phyloP scores from a whole-genome alignment of 306 rosid species.

The Rubus parviflorus region DNA sequence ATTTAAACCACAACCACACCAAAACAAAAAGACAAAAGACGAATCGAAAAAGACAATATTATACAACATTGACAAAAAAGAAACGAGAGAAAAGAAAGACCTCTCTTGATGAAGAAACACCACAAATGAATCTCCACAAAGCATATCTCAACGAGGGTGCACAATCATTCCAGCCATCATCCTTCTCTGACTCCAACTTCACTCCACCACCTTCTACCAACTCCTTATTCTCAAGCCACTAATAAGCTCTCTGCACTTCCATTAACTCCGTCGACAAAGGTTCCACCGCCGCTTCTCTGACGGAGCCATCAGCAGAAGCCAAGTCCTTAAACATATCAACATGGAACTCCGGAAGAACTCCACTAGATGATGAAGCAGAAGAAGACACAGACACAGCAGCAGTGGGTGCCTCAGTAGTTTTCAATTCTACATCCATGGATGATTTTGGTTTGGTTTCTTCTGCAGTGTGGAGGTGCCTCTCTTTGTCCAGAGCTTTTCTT shows the following conservation, averaged over 20 bases:
- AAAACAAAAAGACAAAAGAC: background rate
- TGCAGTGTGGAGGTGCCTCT: constrained; percentile 32
- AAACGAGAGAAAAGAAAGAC: constrained; percentile 12
- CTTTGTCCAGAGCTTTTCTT: constrained; percentile 64
- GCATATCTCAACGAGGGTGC: constrained; percentile 97
- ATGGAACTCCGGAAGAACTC: constrained; percentile 71
- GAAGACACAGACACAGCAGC: background rate
- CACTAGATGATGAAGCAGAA: constrained; percentile 30
- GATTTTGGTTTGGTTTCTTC: constrained; percentile 10
- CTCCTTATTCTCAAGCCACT: constrained; percentile 55
- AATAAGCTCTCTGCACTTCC: constrained; percentile 73
- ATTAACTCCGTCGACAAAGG: constrained; percentile 66
- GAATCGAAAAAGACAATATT: too few species aligned
- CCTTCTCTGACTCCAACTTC: constrained; percentile 85
- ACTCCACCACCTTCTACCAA: constrained; percentile 55
- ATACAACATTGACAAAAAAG: background rate
- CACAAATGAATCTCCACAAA: constrained; percentile 78
- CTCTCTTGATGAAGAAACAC: constrained; percentile 95
- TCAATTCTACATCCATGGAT: constrained; percentile 17
- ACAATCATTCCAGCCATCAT: constrained; percentile 85
- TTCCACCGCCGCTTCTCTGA: constrained; percentile 61
- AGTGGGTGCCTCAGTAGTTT: constrained; percentile 1
- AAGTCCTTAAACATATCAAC: constrained; percentile 89
- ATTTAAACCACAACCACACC: background rate
- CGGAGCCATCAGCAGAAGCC: constrained; percentile 46